Evolutionary conservation across 1,284 basidiomycete genomes (phyloP).

Genomic region (Fomitopsis schrenkii): DNA sequence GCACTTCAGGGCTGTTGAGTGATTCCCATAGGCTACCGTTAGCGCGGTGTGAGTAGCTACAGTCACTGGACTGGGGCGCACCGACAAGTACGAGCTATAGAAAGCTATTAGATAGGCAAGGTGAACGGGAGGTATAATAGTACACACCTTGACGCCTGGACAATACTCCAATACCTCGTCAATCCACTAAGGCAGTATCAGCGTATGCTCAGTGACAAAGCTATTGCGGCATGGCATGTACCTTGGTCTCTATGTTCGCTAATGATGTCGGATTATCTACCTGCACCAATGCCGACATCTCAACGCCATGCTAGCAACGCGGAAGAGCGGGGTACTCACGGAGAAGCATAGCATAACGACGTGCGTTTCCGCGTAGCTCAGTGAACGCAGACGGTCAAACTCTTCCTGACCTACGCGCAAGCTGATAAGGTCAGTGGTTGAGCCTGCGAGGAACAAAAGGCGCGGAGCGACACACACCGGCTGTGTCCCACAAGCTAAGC

Average conservation of each 20-base stretch:
- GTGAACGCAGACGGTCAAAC: conserved; percentile 86
- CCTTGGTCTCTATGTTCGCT: conserved; percentile 92
- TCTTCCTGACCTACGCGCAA: conserved; percentile 81
- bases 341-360: conserved; percentile 95
- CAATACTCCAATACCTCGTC: conserved; percentile 88
- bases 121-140: conserved; percentile 9
- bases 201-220: not conserved
- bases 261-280: conserved; percentile 89
- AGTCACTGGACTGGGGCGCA: conserved; percentile 34
- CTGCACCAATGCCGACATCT: conserved; percentile 84
- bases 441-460: not conserved
- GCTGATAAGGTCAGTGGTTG: conserved; percentile 13
- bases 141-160: conserved; percentile 84
- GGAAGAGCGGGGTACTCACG: conserved; percentile 40
- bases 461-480: conserved; percentile 52
- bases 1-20: conserved; percentile 79
- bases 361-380: conserved; percentile 94
- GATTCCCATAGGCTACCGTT: not conserved
- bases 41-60: not conserved
- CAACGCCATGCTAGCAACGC: conserved; percentile 21
- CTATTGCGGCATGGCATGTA: conserved; percentile 27
- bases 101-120: not conserved
- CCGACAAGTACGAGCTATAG: conserved; percentile 81
- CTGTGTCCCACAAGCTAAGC: conserved; percentile 94
- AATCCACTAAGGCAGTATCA: conserved; percentile 59